Percentiles rank a stretch among this genome's conserved stretches.
These are phyloP conservation scores for Fraxinus cuspidata DNA, from an alignment of 257 asterid species.

Conservation along the genomic window DNA sequence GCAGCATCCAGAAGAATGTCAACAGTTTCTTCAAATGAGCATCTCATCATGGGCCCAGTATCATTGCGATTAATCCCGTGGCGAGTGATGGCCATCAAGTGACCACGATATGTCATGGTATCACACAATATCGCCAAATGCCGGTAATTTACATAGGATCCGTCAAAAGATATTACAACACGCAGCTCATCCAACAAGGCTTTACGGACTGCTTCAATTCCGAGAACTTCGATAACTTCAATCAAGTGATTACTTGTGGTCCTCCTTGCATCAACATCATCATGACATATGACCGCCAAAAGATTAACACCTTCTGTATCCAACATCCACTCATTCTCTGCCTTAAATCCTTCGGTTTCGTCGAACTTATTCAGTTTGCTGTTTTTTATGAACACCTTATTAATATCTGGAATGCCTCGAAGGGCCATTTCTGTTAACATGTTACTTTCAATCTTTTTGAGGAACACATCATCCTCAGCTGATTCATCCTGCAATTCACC, in stretches of 20 bases:
- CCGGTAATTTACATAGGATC: conserved; percentile 93
- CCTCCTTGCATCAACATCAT: conserved; percentile 86
- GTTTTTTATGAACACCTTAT: conserved; percentile 92
- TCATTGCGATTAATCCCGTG: conserved; percentile 96
- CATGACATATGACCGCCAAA: conserved; percentile 89
- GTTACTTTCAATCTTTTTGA: conserved; percentile 94
- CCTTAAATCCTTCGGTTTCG: conserved; percentile 76
- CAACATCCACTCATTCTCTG: conserved; percentile 96
- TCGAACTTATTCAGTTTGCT: conserved; percentile 75
- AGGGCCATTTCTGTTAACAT: conserved; percentile 99
- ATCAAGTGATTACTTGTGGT: conserved; percentile 96
- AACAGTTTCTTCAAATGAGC: conserved; percentile 97
- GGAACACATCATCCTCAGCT: conserved; percentile 97
- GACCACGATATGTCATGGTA: conserved; percentile 99
- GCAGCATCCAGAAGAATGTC: conserved; percentile 99
- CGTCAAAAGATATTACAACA: conserved; percentile 95
- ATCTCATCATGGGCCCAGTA: conserved; percentile 99
- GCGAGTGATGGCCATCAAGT: conserved; percentile 98
- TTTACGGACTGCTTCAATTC: conserved; percentile 96
- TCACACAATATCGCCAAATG: conserved; percentile 96
- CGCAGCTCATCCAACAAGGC: conserved; percentile 93
- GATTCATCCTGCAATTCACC: conserved; percentile 86
- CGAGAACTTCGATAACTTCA: conserved; percentile 96
- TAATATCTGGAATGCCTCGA: conserved; percentile 96
- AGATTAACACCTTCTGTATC: conserved; percentile 99